Percentiles rank a stretch among this genome's conserved stretches.
These are phyloP conservation scores for Solanum ossicruentum DNA, from an alignment of 257 asterid genomes.

Conservation along the genomic window DNA sequence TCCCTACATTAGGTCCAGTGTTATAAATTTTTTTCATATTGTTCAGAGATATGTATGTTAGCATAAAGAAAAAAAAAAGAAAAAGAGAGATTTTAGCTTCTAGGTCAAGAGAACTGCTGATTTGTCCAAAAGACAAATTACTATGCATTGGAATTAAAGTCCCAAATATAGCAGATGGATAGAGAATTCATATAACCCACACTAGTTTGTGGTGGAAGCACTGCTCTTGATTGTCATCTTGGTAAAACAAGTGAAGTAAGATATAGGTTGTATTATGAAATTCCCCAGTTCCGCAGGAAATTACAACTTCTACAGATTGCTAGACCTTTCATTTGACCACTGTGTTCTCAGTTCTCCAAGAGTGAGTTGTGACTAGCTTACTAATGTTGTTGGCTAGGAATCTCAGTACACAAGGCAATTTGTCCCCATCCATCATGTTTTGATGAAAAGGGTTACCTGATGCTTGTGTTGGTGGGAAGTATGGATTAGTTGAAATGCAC, in stretches of 20 bases:
- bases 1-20: not conserved
- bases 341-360: not conserved
- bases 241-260: not conserved
- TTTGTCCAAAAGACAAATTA: not conserved
- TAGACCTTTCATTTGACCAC: not conserved
- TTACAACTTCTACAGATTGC: not conserved
- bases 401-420: not conserved
- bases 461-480: not conserved
- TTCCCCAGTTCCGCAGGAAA: not conserved
- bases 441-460: not conserved
- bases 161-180: not conserved
- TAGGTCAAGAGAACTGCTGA: not conserved
- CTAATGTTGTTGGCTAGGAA: not conserved
- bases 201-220: not conserved
- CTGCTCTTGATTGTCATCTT: not conserved
- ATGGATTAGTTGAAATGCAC: not conserved
- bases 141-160: not conserved
- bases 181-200: not conserved
- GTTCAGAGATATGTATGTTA: not conserved
- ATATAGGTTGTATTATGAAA: not conserved
- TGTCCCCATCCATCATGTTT: not conserved
- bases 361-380: not conserved
- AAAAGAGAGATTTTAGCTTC: not conserved
- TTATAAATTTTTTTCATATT: not conserved
- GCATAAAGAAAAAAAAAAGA: not conserved